phyloP scores from a whole-genome alignment of 192 early-diverging fungal genomes.

The Coemansia erecta region DNA sequence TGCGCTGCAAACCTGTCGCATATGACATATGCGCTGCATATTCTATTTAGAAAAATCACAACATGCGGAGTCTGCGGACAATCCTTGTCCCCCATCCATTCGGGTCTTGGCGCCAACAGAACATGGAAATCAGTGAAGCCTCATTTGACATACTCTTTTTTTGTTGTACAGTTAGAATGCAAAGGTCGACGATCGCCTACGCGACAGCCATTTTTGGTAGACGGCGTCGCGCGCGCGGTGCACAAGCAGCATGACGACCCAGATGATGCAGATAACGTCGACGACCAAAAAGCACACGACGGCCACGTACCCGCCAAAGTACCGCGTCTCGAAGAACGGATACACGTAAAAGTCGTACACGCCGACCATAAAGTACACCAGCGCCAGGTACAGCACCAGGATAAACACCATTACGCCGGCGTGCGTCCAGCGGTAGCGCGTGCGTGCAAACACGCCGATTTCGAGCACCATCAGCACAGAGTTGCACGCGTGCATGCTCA shows the following conservation, averaged over 20 bases:
- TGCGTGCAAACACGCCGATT: conserved; percentile 20
- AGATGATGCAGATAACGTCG: conserved; percentile 27
- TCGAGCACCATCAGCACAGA: conserved; percentile 31
- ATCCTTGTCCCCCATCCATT: too few species aligned
- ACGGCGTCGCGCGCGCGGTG: conserved; percentile 27
- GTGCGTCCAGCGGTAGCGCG: conserved; percentile 22
- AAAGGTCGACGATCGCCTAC: neutral
- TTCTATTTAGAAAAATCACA: too few species aligned
- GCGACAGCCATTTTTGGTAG: conserved; percentile 19
- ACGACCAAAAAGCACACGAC: conserved; percentile 30
- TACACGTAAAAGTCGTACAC: conserved; percentile 50
- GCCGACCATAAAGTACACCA: conserved; percentile 47
- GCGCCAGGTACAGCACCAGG: conserved; percentile 34
- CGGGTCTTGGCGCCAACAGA: too few species aligned
- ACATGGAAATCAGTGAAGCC: too few species aligned
- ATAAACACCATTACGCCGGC: conserved; percentile 3
- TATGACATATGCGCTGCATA: too few species aligned
- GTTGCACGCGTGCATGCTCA: conserved; percentile 49
- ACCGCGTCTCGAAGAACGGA: conserved; percentile 39
- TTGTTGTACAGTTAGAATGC: conserved; percentile 1
- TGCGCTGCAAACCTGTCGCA: too few species aligned
- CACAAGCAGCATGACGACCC: conserved; percentile 38
- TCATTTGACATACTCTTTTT: too few species aligned
- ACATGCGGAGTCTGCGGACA: too few species aligned
- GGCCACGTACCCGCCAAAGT: conserved; percentile 37